Evolutionary conservation across 345 rosid species (phyloP).

Genomic region (Syzygium oleosum): DNA sequence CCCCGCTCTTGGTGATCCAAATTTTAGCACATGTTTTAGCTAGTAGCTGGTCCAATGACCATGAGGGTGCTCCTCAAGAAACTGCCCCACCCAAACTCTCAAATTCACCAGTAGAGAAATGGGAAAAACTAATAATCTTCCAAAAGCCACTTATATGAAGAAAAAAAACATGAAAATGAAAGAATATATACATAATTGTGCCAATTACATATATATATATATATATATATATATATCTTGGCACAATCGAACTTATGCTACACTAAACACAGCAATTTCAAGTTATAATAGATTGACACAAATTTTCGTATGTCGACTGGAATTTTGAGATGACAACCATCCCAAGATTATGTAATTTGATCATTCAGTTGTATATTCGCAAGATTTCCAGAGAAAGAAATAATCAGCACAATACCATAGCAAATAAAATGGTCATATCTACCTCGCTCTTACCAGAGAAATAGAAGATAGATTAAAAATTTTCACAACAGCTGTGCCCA

Average conservation of each 20-base stretch:
- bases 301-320: neutral
- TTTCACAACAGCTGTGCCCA: constrained; percentile 82
- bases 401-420: neutral
- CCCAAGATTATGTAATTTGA: neutral
- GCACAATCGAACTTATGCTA: neutral
- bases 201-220: neutral
- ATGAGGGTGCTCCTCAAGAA: neutral
- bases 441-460: constrained; percentile 59
- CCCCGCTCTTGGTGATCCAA: neutral
- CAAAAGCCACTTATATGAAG: neutral
- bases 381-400: neutral
- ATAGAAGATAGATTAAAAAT: constrained; percentile 73
- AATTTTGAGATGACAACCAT: neutral
- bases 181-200: neutral
- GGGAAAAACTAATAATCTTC: neutral
- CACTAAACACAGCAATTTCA: neutral
- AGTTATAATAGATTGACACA: neutral
- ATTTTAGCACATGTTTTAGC: neutral
- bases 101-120: neutral
- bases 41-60: neutral
- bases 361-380: neutral
- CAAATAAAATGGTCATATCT: neutral
- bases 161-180: neutral
- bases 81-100: neutral
- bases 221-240: neutral